These are phyloP conservation scores for Beauveria bassiana DNA, from an alignment of 2,329 filamentous ascomycete species.

Conservation along the genomic window DNA sequence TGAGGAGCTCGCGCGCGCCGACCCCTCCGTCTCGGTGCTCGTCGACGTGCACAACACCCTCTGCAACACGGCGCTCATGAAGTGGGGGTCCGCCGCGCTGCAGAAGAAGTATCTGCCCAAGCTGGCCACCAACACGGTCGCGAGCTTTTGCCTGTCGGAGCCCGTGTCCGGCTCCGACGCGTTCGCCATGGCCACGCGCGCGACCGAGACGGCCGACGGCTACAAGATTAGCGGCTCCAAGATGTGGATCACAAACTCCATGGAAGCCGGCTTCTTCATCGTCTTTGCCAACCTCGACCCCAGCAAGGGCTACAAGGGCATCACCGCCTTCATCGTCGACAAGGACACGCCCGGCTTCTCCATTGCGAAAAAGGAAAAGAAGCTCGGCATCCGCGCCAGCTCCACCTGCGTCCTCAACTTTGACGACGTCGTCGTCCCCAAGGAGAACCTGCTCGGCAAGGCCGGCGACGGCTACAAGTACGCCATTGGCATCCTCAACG, in stretches of 20 bases:
- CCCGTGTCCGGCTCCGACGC: slow-evolving; percentile 91
- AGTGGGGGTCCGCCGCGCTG: slow-evolving; percentile 67
- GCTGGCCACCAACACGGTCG: slow-evolving; percentile 82
- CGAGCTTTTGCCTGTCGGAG: slow-evolving; percentile 88
- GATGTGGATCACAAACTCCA: slow-evolving; percentile 99
- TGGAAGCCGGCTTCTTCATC: slow-evolving; percentile 92
- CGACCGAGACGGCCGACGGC: slow-evolving; percentile 71
- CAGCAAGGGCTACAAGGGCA: slow-evolving; percentile 90
- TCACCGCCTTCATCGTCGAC: slow-evolving; percentile 91
- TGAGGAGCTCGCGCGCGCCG: slow-evolving; percentile 88
- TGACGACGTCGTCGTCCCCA: slow-evolving; percentile 87
- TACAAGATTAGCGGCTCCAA: slow-evolving; percentile 87
- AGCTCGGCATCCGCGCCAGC: slow-evolving; percentile 91
- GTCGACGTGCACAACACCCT: slow-evolving; percentile 98
- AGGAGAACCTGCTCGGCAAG: slow-evolving; percentile 79
- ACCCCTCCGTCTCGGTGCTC: slow-evolving; percentile 90
- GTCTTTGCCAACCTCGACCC: slow-evolving; percentile 96
- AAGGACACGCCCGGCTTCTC: slow-evolving; percentile 83
- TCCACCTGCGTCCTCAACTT: slow-evolving; percentile 97
- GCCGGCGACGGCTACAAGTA: slow-evolving; percentile 96
- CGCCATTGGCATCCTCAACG: slow-evolving; percentile 87
- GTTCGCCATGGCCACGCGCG: slow-evolving; percentile 89
- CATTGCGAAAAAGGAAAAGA: slow-evolving; percentile 99
- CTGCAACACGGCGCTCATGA: slow-evolving; percentile 87
- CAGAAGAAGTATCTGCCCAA: slow-evolving; percentile 86